phyloP scores from a whole-genome alignment of 2,329 filamentous ascomycete genomes.

The Paraphaeosphaeria sporulosa region DNA sequence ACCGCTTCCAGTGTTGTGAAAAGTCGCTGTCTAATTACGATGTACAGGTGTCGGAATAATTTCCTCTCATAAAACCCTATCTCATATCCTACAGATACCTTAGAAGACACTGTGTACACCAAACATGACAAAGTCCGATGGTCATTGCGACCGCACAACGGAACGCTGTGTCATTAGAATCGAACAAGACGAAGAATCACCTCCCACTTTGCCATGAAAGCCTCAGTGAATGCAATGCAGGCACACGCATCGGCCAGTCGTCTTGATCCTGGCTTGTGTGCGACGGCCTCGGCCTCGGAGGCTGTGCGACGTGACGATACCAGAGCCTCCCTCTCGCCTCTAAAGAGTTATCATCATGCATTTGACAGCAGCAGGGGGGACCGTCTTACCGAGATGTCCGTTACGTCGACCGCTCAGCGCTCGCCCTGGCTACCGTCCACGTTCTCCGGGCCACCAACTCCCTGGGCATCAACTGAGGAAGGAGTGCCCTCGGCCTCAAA shows the following conservation, averaged over 20 bases:
- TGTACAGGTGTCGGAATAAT: constrained; percentile 9
- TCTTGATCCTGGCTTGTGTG: background rate
- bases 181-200: background rate
- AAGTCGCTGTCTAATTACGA: constrained; percentile 10
- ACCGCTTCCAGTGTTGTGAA: background rate
- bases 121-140: background rate
- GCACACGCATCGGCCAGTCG: background rate
- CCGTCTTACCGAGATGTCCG: background rate
- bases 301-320: constrained; percentile 2
- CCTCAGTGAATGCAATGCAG: background rate
- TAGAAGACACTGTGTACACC: background rate
- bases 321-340: background rate
- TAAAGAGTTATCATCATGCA: constrained; percentile 6
- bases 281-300: background rate
- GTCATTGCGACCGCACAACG: background rate
- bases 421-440: background rate
- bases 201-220: background rate
- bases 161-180: constrained; percentile 2
- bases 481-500: background rate
- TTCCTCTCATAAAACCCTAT: constrained; percentile 7
- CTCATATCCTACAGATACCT: background rate
- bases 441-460: background rate
- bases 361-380: background rate
- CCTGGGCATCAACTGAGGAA: background rate
- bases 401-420: background rate